Evolutionary conservation across 257 asterid genomes (phyloP), one percentile per base, ranked within the genome.

Genomic region (Lycium ferocissimum): DNA sequence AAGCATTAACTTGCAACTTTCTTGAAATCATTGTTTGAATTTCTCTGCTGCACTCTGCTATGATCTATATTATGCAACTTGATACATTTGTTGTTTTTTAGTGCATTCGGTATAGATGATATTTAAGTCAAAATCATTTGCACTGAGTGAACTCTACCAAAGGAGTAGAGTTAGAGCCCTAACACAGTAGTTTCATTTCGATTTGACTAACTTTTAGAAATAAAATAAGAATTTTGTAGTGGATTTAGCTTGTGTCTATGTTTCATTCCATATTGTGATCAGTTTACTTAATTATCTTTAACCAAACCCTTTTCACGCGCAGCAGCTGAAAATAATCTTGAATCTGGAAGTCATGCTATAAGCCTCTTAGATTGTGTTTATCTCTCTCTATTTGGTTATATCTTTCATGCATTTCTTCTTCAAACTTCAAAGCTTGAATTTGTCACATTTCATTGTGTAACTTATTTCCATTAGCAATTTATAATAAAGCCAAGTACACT

Each of bases 391-490:
- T 26, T 40, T 6, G 0, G 6, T 2, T 40, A 40, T 37, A 69
- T 14, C 76, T 37, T 26, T 69, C 12, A 2, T 69, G 26, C 22
- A n/a, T 38, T 33, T 76, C 70, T 54, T 53, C 9, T 35, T 47
- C 20, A 4, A 63, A 43, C 58, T 3, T 35, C 43, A 18, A 13
- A 66, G 40, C 47, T 61, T 40, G 22, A 14, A n/a, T 61, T 33
- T 40, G 8, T 40, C 20, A 38, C 79, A 81, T 71, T 66, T 14
- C 5, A 53, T 45, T 58, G 33, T 51, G 33, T 51, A 40, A 14
- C 69, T 65, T 11, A 33, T 20, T 83, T 88, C 59, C 43, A 13
- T 85, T 66, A 45, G 75, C 51, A 78, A 54, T 67, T 79, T 33
- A 22, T 83, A 37, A 14, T 22, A 37, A 66, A 49, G 54, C 49